Conservation (phyloP, 2,329 filamentous ascomycete species). For the Westerdykella ornata region DNA sequence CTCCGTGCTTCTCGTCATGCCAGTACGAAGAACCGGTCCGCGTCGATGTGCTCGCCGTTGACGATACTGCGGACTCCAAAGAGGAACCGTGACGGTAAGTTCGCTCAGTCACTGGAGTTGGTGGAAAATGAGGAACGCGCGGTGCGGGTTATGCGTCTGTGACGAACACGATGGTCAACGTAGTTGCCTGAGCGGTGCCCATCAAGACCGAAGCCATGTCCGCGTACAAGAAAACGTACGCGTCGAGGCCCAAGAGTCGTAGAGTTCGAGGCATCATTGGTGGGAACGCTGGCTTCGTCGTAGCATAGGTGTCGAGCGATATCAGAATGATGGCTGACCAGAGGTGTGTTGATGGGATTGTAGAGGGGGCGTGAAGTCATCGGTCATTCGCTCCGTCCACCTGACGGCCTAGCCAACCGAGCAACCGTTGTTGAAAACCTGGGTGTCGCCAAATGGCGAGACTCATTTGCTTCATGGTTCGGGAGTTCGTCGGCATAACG, state of each 20-base stretch:
- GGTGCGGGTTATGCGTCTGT: slow-evolving; percentile 9
- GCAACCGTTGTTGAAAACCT: background rate
- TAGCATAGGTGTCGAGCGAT: slow-evolving; percentile 15
- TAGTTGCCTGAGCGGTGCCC: slow-evolving; percentile 19
- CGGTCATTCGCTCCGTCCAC: background rate
- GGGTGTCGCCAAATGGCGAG: background rate
- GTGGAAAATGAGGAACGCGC: slow-evolving; percentile 11
- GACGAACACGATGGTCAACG: slow-evolving; percentile 19
- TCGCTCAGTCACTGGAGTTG: slow-evolving; percentile 7
- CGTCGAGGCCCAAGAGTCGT: slow-evolving; percentile 5
- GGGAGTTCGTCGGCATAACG: slow-evolving; percentile 17
- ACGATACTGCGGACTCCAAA: slow-evolving; percentile 1
- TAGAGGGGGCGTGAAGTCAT: background rate
- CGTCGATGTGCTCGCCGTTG: too few species aligned
- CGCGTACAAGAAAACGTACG: slow-evolving; percentile 14
- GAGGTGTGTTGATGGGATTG: background rate
- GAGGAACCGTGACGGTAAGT: slow-evolving; percentile 10
- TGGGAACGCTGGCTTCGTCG: slow-evolving; percentile 23
- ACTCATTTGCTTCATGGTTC: slow-evolving; percentile 11
- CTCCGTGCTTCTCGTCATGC: slow-evolving; percentile 23
- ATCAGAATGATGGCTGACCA: slow-evolving; percentile 9
- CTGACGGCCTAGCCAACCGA: too few species aligned
- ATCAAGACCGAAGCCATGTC: slow-evolving; percentile 16
- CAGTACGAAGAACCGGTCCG: slow-evolving; percentile 5
- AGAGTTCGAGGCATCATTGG: slow-evolving; percentile 4